Percentiles rank a stretch among this genome's conserved stretches.
Evolutionary conservation across 2,329 filamentous ascomycete genomes (phyloP).

Genomic region (Cercospora citrullina): DNA sequence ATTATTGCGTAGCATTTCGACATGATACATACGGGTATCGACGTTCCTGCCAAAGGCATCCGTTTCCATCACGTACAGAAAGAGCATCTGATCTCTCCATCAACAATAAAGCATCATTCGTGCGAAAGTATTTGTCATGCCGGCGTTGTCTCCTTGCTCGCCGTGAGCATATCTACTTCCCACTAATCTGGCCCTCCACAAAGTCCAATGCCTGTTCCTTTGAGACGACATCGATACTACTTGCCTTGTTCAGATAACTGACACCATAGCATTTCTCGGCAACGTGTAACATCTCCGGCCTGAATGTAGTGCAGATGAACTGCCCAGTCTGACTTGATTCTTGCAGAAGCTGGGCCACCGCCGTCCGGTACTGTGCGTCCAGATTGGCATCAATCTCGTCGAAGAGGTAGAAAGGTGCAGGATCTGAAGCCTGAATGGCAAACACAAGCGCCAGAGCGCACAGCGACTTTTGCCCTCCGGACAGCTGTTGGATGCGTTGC

Average conservation of each 20-base stretch:
- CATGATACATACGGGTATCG: conserved; percentile 4
- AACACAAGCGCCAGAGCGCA: conserved; percentile 98
- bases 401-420: conserved; percentile 97
- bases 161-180: conserved; percentile 15
- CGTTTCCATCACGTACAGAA: not conserved
- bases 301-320: conserved; percentile 98
- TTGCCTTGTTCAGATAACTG: conserved; percentile 87
- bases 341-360: conserved; percentile 85
- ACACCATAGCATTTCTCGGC: conserved; percentile 98
- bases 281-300: conserved; percentile 91
- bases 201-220: conserved; percentile 88
- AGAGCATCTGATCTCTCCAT: not conserved
- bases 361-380: conserved; percentile 95
- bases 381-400: conserved; percentile 99
- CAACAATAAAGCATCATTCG: not conserved
- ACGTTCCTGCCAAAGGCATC: conserved; percentile 1
- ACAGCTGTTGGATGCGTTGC: conserved; percentile 95
- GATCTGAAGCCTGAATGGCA: conserved; percentile 96
- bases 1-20: not conserved
- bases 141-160: not conserved
- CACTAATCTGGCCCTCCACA: conserved; percentile 74
- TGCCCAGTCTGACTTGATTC: conserved; percentile 59
- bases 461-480: conserved; percentile 91
- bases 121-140: not conserved
- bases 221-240: conserved; percentile 85